These are phyloP conservation scores for Eutypella sp. DNA, from an alignment of 2,329 filamentous ascomycete genomes.

Conservation along the genomic window DNA sequence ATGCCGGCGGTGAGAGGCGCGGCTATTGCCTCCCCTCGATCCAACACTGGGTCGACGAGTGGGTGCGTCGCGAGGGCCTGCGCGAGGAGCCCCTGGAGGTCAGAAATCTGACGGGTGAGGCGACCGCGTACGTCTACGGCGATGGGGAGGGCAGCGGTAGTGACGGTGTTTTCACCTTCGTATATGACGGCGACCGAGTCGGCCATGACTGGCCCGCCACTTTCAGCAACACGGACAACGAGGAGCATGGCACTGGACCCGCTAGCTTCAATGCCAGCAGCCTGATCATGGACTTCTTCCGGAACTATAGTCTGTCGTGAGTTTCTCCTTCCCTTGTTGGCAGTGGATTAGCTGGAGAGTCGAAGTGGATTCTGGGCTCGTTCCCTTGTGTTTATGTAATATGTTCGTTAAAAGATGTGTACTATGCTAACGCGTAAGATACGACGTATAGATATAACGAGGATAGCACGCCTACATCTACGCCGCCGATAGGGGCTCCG, in stretches of 20 bases:
- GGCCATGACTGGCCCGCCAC: slow-evolving; percentile 23
- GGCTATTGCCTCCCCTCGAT: slow-evolving; percentile 40
- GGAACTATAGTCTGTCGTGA: slow-evolving; percentile 7
- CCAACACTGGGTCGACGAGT: slow-evolving; percentile 32
- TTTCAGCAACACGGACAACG: slow-evolving; percentile 16
- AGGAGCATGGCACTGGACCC: slow-evolving; percentile 6
- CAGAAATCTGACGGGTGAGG: slow-evolving; percentile 1
- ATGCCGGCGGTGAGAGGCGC: slow-evolving; percentile 36
- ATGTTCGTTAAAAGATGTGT: too few relatives aligned
- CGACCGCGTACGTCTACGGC: slow-evolving; percentile 12
- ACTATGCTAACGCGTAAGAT: too few relatives aligned
- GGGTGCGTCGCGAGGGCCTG: slow-evolving; percentile 29
- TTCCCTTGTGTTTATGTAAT: too few relatives aligned
- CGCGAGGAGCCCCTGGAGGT: slow-evolving; percentile 1
- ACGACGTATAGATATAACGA: too few relatives aligned
- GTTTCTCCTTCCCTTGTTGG: not conserved
- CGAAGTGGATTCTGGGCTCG: not conserved
- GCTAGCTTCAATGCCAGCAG: slow-evolving; percentile 22
- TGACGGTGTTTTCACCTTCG: slow-evolving; percentile 18
- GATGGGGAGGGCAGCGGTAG: slow-evolving; percentile 3
- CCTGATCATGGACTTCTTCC: slow-evolving; percentile 22
- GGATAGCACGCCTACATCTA: not conserved
- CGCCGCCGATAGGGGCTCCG: not conserved
- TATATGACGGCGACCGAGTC: slow-evolving; percentile 23
- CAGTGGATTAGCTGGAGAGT: not conserved